A percentile compares a stretch with the other conserved stretches of the same genome.
phyloP scores from a whole-genome alignment of 768 basidiomycete species.

The Amanita phalloides region DNA sequence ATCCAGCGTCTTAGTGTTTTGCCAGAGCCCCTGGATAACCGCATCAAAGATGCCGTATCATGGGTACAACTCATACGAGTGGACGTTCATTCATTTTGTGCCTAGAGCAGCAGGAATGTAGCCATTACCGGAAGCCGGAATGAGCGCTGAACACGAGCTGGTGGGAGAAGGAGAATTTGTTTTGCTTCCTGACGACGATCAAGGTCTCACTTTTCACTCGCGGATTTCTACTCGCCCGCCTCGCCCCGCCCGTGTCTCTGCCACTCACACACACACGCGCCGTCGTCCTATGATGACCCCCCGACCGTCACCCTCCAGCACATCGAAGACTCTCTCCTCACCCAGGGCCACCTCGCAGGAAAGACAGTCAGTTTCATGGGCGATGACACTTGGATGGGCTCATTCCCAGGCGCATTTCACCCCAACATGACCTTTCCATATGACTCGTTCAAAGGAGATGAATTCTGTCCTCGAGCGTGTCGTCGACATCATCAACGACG shows the following conservation, averaged over 20 bases:
- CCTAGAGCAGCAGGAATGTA: too few relatives aligned
- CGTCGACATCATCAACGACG: constrained; percentile 64
- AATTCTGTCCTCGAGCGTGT: constrained; percentile 64
- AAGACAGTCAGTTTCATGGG: constrained; percentile 80
- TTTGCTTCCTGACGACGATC: too few relatives aligned
- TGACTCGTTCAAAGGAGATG: constrained; percentile 97
- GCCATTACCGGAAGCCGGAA: too few relatives aligned
- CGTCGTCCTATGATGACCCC: constrained; percentile 83
- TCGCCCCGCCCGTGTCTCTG: constrained; percentile 35
- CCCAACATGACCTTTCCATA: constrained; percentile 72
- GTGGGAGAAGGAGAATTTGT: too few relatives aligned
- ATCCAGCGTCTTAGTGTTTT: too few relatives aligned
- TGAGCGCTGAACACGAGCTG: too few relatives aligned
- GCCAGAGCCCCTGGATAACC: too few relatives aligned
- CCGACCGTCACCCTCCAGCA: constrained; percentile 93
- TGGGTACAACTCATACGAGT: too few relatives aligned
- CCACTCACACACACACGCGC: constrained; percentile 67
- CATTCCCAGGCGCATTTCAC: constrained; percentile 72
- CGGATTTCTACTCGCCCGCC: constrained; percentile 78
- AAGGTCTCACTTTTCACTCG: constrained; percentile 84
- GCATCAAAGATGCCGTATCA: too few relatives aligned
- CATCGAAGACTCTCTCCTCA: constrained; percentile 85
- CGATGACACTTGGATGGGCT: constrained; percentile 92
- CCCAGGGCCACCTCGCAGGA: constrained; percentile 50
- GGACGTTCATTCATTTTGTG: too few relatives aligned